phyloP scores from a whole-genome alignment of 192 early-diverging fungal genomes.

The Gonapodya prolifera region DNA sequence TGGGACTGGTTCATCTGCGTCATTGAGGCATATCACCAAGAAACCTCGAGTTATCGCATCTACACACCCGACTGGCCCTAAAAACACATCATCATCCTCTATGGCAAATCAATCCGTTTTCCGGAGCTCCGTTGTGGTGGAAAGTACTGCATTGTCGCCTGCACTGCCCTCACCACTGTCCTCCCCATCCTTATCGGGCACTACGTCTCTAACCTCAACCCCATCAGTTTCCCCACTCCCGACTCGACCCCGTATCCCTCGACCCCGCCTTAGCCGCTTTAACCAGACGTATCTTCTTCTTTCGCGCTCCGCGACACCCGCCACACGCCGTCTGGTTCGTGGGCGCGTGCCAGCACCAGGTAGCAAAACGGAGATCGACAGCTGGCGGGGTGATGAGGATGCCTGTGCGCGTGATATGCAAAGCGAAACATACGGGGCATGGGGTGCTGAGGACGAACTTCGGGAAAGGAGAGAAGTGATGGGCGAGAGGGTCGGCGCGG shows the following conservation, averaged over 20 bases:
- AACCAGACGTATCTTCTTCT: neutral
- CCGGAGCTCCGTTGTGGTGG: neutral
- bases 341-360: neutral
- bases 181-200: neutral
- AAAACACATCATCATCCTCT: neutral
- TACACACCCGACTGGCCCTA: no score
- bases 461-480: neutral
- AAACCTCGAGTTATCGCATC: no score
- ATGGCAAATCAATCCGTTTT: neutral
- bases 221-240: neutral
- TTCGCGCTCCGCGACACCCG: neutral
- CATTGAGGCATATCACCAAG: no score
- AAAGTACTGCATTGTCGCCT: neutral
- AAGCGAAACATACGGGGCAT: neutral
- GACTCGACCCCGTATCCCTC: neutral
- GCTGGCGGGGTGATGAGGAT: no score
- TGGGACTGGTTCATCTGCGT: no score
- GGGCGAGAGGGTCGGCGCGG: neutral
- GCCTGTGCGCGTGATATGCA: no score
- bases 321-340: neutral
- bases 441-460: neutral
- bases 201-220: neutral
- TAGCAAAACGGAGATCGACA: neutral
- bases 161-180: no score
- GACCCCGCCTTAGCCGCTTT: neutral